Base-by-base conservation (phyloP, 305 asterid species). In the Salvia sclarea region DNA sequence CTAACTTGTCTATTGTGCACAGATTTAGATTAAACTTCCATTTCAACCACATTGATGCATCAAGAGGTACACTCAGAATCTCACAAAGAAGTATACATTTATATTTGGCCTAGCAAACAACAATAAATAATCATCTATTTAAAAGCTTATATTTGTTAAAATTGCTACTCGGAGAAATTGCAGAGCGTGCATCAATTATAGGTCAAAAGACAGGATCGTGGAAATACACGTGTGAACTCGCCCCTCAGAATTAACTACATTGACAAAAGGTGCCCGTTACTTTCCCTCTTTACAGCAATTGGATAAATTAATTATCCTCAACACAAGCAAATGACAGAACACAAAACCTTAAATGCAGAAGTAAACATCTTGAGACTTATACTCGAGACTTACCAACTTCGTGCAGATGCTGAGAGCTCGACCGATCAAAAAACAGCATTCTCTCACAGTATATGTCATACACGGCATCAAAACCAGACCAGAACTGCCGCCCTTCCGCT, bases 401-500 rank as follows among this genome's bases (percentile, higher is more conserved):
- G 3, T 68, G 85, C 80, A 91, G 86, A 56, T 82, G 99, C 81
- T 87, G 98, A 72, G 88, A 85, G 76, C 57, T 87, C 30, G 77
- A 52, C 11, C 84, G 92, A 61, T 91, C 95, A 52, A 82, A 87
- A 69, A 78, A 73, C 62, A 89, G 93, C 99, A 94, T 91, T 49
- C 87, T 82, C 43, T 89, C 91, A 21, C 85, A 79, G 80, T 91
- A 94, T 12, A 77, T 80, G 68, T 85, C 96, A 71, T 94, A 89
- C 24, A 94, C 86, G 45, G 96, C 93, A 85, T 87, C 95, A 72
- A 91, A 89, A 57, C 91, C 91, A 4, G 92, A 91, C 96, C 96
- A 91, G 75, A 93, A 90, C 61, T 86, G 96, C 17, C 91, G 71
- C 35, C 93, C 93, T 80, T 86, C 93, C 1, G 90, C 96, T 74